Evolutionary conservation across 192 early-diverging fungal species (phyloP), one percentile per base, ranked within the genome.

Genomic region (Linnemannia zychae): DNA sequence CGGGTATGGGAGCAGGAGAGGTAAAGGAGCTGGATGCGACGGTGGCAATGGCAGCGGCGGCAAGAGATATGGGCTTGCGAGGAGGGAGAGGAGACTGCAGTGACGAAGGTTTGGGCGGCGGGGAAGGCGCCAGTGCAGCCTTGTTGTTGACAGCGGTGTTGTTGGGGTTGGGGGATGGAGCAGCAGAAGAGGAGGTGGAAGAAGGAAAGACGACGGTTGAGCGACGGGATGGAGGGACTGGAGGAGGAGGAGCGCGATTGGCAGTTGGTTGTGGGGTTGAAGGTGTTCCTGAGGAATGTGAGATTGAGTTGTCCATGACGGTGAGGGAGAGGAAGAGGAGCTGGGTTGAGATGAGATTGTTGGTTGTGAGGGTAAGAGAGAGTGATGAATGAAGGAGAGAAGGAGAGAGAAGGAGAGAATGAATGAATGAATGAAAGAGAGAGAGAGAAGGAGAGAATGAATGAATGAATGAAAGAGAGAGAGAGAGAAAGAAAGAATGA

Each of bases 171-270:
- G 49, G 24, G 18, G n/a, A n/a, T 22, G 57, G 28, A 63, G 47
- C 17, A 38, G 33, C 31, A 46, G 79, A 22, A 24, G 49, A 34
- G 22, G 71, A 6, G 48, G 65, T 68, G 33, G 63, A 44, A 2
- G 63, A n/a, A 34, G 71, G 20, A 5, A 65, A 49, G 74, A 79
- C 76, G 68, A 76, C 47, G 52, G 53, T 79, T 16, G 83, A 67
- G 52, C 83, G 77, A 67, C 83, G 83, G 6, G 83, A 76, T 34
- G 83, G 82, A 18, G 82, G 82, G 36, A 84, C 34, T 0, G 82
- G 83, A 18, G 83, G 83, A 49, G 83, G 83, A 47, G 83, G 53
- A 1, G 76, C 36, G 18, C 63, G 63, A 63, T 69, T 77, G 48
- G 49, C 33, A 16, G 16, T 31, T 16, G 46, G 22, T n/a, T n/a